Evolutionary conservation across 1,284 basidiomycete genomes (phyloP).

Genomic region (Dichomitus squalens): DNA sequence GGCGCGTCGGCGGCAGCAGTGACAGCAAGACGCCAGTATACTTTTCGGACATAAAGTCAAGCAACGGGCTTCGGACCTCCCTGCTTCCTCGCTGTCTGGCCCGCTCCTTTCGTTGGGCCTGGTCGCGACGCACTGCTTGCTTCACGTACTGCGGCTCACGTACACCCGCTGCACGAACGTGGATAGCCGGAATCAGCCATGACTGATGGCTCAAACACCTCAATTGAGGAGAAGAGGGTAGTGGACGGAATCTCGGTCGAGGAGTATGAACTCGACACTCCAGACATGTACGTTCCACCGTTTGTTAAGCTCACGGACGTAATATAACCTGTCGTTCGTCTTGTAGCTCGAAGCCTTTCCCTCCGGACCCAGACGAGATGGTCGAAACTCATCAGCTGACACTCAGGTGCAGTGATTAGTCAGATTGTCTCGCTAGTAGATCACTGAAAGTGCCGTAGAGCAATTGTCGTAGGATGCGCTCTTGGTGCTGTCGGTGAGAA

Average conservation of each 20-base stretch:
- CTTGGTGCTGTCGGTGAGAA: conserved; percentile 56
- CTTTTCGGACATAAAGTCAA: neutral
- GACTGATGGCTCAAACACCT: conserved; percentile 5
- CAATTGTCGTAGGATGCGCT: conserved; percentile 59
- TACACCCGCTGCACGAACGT: neutral
- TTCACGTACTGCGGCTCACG: neutral
- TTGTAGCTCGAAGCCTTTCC: conserved; percentile 45
- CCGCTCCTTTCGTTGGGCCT: neutral
- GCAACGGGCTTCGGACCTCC: neutral
- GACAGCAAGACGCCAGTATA: neutral
- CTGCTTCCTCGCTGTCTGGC: neutral
- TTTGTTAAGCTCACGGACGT: too few species aligned
- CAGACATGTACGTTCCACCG: conserved; percentile 2
- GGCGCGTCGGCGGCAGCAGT: too few species aligned
- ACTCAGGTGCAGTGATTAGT: conserved; percentile 34
- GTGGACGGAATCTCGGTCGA: neutral
- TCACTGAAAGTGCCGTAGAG: conserved; percentile 32
- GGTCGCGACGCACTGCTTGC: neutral
- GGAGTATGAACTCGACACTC: conserved; percentile 6
- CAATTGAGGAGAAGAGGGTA: conserved; percentile 4
- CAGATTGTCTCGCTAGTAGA: neutral
- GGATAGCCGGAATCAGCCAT: neutral
- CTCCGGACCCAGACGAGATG: conserved; percentile 49
- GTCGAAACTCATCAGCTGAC: conserved; percentile 61
- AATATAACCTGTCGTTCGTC: neutral